phyloP scores from a whole-genome alignment of 2,329 filamentous ascomycete genomes.

The Cladosporium sp. region DNA sequence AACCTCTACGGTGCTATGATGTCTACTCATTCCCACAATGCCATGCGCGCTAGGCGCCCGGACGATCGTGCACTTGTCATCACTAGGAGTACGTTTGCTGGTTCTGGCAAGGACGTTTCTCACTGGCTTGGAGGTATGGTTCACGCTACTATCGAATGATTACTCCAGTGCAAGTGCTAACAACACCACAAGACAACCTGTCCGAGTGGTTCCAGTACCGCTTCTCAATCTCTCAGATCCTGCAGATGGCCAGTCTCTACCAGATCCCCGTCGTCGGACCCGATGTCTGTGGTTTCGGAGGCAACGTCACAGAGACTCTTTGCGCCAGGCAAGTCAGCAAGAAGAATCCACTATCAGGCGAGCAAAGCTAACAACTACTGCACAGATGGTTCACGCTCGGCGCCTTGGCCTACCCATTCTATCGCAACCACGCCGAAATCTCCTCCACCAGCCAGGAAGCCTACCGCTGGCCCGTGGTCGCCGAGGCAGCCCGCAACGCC shows the following conservation, averaged over 20 bases:
- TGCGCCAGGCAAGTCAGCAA: not conserved
- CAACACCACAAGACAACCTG: slow-evolving; percentile 3
- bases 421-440: slow-evolving; percentile 62
- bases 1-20: slow-evolving; percentile 73
- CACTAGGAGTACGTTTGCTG: slow-evolving; percentile 54
- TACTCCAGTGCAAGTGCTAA: not conserved
- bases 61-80: slow-evolving; percentile 62
- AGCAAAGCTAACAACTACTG: not conserved
- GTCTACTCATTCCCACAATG: slow-evolving; percentile 57
- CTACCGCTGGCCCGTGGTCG: slow-evolving; percentile 61
- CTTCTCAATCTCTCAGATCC: slow-evolving; percentile 14
- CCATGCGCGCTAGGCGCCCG: slow-evolving; percentile 63
- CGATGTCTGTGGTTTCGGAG: slow-evolving; percentile 41
- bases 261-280: slow-evolving; percentile 37
- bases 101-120: slow-evolving; percentile 14
- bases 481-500: slow-evolving; percentile 58
- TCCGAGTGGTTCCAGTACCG: slow-evolving; percentile 14
- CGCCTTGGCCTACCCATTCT: slow-evolving; percentile 64
- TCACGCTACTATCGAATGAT: not conserved
- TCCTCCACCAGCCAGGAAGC: slow-evolving; percentile 51
- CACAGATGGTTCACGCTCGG: slow-evolving; percentile 61
- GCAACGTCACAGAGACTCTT: slow-evolving; percentile 56
- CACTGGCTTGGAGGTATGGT: slow-evolving; percentile 13
- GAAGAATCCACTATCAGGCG: not conserved
- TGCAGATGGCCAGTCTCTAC: slow-evolving; percentile 14